Evolutionary conservation across 2,329 filamentous ascomycete genomes (phyloP), one percentile per base, ranked within the genome.

Genomic region (Didymella arachidicola): DNA sequence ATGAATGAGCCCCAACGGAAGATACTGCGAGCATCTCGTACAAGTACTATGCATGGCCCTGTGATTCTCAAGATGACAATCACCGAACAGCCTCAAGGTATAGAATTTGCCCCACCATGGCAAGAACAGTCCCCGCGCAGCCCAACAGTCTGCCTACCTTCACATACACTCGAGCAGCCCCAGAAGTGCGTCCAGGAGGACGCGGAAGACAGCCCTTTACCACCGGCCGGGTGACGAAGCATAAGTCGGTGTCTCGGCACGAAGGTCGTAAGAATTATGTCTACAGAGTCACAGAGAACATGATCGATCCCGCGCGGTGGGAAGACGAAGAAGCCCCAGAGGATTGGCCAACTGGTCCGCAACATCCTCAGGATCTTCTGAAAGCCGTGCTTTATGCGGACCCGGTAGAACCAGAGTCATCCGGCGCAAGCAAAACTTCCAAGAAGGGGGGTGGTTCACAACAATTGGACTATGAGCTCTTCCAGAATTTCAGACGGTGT

Each of bases 261-360:
- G 7, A 43, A 7, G 52, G 44, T 34, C 41, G 22, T 25, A 54
- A 48, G 19, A 12, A n/a, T 0, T 48, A 49, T 34, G 41, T 47
- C 10, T 41, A 41, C 41, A 25, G 11, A 19, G 30, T 41, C 29
- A 25, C 29, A 0, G 7, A 39, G 18, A 44, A 50, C 5, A 7
- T 45, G 26, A 32, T 56, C 11, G 53, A 50, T 25, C 39, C 27
- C 4, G 14, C 30, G 7, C 30, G 26, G 2, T 56, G 46, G 46
- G 14, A n/a, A 14, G 39, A n/a, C 14, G 18, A 25, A 34, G n/a
- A 12, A 6, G 27, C 2, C 1, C 46, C 53, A 3, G 8, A 19
- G 0, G 19, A 14, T 1, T 45, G 27, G 7, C 46, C 53, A 7
- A 2, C 25, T 14, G 22, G 12, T 4, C 16, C 50, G 11, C 11